These are phyloP conservation scores for Elongisporangium prolatum DNA, from an alignment of 352 stramenopile genomes.

Conservation along the genomic window DNA sequence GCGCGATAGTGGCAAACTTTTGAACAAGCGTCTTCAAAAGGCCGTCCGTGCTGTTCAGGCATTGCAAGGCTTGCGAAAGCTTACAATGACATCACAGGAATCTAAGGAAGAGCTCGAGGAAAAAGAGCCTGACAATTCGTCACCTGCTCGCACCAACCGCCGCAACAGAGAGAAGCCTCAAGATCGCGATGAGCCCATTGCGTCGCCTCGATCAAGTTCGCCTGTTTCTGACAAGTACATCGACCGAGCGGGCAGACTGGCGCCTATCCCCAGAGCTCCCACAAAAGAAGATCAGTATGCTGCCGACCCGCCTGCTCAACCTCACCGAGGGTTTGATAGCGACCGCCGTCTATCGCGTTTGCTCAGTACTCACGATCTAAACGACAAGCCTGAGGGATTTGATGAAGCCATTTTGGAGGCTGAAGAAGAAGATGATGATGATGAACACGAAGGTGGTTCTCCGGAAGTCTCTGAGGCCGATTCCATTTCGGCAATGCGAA, in stretches of 20 bases:
- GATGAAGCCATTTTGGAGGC: constrained; percentile 20
- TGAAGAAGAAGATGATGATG: constrained; percentile 18
- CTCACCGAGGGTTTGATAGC: constrained; percentile 33
- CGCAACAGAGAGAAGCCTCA: neutral
- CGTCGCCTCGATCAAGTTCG: neutral
- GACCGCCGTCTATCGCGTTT: constrained; percentile 27
- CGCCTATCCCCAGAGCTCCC: neutral
- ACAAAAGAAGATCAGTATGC: neutral
- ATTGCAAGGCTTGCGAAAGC: constrained; percentile 27
- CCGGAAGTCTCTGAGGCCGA: constrained; percentile 21
- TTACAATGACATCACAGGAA: constrained; percentile 2
- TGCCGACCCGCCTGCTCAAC: neutral
- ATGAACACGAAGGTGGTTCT: constrained; percentile 16
- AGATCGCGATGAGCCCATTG: neutral
- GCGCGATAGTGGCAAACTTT: constrained; percentile 27
- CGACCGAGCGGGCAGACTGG: neutral
- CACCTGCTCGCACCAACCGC: neutral
- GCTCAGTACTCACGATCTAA: constrained; percentile 6
- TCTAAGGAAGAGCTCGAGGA: constrained; percentile 6
- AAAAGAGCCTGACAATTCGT: constrained; percentile 8
- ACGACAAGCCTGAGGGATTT: constrained; percentile 5
- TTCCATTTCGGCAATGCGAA: constrained; percentile 10
- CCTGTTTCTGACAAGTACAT: neutral
- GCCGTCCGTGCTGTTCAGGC: constrained; percentile 59
- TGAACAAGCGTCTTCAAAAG: constrained; percentile 57